A percentile compares a stretch with the other conserved stretches of the same genome.
Conservation (phyloP, 306 rosid genomes). For the Prunus padus region DNA sequence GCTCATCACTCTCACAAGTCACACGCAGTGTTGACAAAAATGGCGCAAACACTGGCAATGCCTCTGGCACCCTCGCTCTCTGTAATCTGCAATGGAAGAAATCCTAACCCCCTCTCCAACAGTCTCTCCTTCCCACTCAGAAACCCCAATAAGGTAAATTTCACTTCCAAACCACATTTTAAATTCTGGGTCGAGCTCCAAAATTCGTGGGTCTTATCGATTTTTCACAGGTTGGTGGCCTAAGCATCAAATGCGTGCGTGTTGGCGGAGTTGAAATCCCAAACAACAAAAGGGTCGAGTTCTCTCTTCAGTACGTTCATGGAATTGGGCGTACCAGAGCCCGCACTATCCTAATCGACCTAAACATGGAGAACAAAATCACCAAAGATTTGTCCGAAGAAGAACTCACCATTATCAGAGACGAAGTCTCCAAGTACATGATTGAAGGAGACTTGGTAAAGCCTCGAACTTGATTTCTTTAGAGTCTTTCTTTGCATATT, state of each 20-base stretch:
- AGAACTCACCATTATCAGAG: conserved; percentile 72
- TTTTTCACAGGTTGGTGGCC: conserved; percentile 38
- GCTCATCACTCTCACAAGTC: not conserved
- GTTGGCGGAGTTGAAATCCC: conserved; percentile 94
- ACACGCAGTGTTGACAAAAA: conserved; percentile 17
- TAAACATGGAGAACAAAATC: conserved; percentile 71
- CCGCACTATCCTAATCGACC: conserved; percentile 58
- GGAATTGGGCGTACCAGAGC: conserved; percentile 82
- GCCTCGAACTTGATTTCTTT: not conserved
- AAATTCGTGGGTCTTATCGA: conserved; percentile 3
- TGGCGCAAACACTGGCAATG: conserved; percentile 77
- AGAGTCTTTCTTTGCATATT: not conserved
- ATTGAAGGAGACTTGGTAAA: conserved; percentile 90
- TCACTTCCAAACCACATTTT: not conserved
- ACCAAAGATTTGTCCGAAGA: conserved; percentile 82
- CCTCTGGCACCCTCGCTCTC: conserved; percentile 73
- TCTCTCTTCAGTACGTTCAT: conserved; percentile 83
- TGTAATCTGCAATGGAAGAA: conserved; percentile 43
- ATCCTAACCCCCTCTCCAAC: conserved; percentile 36
- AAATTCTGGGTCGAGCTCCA: not conserved
- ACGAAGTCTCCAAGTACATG: conserved; percentile 80
- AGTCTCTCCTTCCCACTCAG: conserved; percentile 43
- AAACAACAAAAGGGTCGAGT: conserved; percentile 79
- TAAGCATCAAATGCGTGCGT: conserved; percentile 69
- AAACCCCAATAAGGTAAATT: conserved; percentile 49